Evolutionary conservation across 805 yeast genomes (phyloP).

Genomic region (Millerozyma miso): DNA sequence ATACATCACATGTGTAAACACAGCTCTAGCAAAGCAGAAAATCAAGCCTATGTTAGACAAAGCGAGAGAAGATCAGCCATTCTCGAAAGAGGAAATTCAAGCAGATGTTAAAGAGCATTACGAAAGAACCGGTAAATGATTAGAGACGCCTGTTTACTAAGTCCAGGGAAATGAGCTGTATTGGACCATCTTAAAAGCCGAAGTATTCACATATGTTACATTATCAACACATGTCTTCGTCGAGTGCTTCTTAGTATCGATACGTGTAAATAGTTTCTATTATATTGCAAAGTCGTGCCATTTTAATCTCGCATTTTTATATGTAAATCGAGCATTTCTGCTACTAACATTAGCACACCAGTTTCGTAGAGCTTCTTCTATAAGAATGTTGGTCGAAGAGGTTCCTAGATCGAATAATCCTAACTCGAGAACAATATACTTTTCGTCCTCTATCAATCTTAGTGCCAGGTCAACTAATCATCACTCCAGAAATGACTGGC

Average conservation of each 20-base stretch:
- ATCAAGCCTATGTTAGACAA: conserved; percentile 81
- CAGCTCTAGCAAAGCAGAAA: conserved; percentile 64
- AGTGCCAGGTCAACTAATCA: conserved; percentile 32
- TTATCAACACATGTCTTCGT: no score
- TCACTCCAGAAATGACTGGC: conserved; percentile 4
- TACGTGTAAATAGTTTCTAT: no score
- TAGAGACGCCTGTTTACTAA: conserved; percentile 1
- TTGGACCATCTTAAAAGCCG: no score
- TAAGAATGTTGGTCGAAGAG: conserved; percentile 39
- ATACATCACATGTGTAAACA: conserved; percentile 84
- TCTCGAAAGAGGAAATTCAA: conserved; percentile 35
- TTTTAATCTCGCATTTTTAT: no score
- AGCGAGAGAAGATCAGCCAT: conserved; percentile 87
- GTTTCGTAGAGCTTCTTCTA: no score
- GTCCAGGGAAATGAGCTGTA: no score
- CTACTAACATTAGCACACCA: no score
- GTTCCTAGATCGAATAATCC: conserved; percentile 31
- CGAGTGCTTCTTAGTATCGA: no score
- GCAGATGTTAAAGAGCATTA: conserved; percentile 12
- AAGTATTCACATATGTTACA: no score
- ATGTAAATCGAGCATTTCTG: no score
- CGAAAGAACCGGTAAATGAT: background rate
- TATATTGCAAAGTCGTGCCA: background rate
- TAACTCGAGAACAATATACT: conserved; percentile 34
- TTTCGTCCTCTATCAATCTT: conserved; percentile 37